Evolutionary conservation across 1,284 basidiomycete species (phyloP).

Genomic region (Trichosporon inkin): DNA sequence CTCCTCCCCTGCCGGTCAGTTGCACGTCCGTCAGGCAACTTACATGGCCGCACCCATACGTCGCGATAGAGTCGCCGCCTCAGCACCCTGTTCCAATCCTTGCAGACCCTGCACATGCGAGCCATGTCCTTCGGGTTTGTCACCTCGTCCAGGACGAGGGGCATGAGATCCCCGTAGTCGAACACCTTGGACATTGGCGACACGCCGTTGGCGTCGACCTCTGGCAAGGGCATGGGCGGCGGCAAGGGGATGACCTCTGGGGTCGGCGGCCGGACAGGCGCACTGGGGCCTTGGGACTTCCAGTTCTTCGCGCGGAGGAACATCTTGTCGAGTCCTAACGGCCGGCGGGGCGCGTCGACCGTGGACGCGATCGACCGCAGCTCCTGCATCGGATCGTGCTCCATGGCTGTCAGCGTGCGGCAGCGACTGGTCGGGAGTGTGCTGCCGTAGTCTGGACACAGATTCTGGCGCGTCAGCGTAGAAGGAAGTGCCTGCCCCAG

Average conservation of each 20-base stretch:
- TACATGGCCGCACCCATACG: slow-evolving; percentile 49
- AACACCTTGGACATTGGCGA: slow-evolving; percentile 36
- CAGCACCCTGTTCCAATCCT: slow-evolving; percentile 30
- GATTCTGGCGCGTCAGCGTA: too few relatives aligned
- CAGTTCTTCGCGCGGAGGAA: slow-evolving; percentile 27
- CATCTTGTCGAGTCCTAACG: slow-evolving; percentile 42
- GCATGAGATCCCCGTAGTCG: slow-evolving; percentile 38
- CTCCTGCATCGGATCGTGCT: slow-evolving; percentile 14
- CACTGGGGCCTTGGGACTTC: slow-evolving; percentile 18
- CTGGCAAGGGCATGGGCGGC: slow-evolving; percentile 27
- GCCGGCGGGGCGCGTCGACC: slow-evolving; percentile 29
- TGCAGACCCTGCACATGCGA: slow-evolving; percentile 32
- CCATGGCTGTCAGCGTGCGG: not conserved
- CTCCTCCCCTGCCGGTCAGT: slow-evolving; percentile 37
- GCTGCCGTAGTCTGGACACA: too few relatives aligned
- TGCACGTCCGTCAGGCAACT: slow-evolving; percentile 13
- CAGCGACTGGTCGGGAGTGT: not conserved
- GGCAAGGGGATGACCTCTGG: slow-evolving; percentile 23
- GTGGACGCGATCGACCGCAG: slow-evolving; percentile 30
- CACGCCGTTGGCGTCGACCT: slow-evolving; percentile 2
- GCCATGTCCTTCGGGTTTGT: slow-evolving; percentile 38
- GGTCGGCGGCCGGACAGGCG: slow-evolving; percentile 26
- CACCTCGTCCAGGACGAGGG: slow-evolving; percentile 36
- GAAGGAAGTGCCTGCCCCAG: too few relatives aligned
- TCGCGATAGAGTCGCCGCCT: slow-evolving; percentile 39